A percentile compares a stretch with the other conserved stretches of the same genome.
These are phyloP conservation scores for Penstemon eatonii DNA, from an alignment of 257 asterid genomes.

Conservation along the genomic window DNA sequence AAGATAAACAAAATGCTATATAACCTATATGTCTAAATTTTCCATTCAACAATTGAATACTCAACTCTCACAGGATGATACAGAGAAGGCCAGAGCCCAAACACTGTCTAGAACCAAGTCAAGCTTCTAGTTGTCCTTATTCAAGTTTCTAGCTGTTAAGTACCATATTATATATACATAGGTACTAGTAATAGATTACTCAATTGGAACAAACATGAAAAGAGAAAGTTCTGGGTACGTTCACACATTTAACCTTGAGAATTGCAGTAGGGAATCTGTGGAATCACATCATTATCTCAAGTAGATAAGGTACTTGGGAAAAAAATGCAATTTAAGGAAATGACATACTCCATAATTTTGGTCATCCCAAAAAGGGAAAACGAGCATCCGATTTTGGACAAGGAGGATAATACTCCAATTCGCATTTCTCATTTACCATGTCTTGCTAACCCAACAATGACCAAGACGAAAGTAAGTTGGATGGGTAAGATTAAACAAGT, in stretches of 20 bases:
- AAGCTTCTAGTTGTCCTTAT: no score
- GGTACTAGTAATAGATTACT: no score
- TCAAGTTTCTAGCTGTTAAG: neutral
- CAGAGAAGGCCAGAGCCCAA: constrained; percentile 3
- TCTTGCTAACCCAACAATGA: no score
- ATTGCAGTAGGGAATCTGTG: neutral
- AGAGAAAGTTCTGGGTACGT: no score
- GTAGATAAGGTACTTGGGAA: neutral
- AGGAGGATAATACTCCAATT: neutral
- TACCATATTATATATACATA: neutral
- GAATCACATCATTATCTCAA: neutral
- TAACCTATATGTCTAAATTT: neutral
- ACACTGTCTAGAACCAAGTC: neutral
- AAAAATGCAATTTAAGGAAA: neutral
- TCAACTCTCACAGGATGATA: neutral
- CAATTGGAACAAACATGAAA: no score
- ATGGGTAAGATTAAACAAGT: no score
- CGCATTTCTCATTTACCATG: neutral
- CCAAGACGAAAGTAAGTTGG: no score
- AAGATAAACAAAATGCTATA: no score
- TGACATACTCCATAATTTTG: no score
- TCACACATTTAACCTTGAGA: no score
- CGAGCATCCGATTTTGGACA: neutral
- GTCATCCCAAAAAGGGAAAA: neutral
- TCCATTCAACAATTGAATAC: neutral